These are phyloP conservation scores for Pseudocercospora cruenta DNA, from an alignment of 2,329 filamentous ascomycete genomes.

Conservation along the genomic window DNA sequence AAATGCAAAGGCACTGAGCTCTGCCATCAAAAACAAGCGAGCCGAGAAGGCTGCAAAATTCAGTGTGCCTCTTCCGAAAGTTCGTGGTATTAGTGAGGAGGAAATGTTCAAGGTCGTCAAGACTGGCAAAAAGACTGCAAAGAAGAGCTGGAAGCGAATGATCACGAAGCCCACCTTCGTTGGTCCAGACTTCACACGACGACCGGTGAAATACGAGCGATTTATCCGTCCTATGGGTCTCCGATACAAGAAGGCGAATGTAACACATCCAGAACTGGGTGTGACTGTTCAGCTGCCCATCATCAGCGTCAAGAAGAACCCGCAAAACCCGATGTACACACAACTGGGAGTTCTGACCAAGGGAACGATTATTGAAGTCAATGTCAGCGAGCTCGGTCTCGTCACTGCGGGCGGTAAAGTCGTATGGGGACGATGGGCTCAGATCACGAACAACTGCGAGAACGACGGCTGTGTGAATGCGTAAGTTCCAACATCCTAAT, in stretches of 20 bases:
- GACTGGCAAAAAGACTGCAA: slow-evolving; percentile 90
- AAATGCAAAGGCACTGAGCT: slow-evolving; percentile 74
- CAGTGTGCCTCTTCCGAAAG: slow-evolving; percentile 88
- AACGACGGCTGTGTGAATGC: slow-evolving; percentile 63
- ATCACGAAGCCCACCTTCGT: slow-evolving; percentile 81
- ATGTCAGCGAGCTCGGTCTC: slow-evolving; percentile 87
- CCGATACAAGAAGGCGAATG: slow-evolving; percentile 74
- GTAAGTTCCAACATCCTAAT: slow-evolving; percentile 1
- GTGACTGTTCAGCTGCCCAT: slow-evolving; percentile 81
- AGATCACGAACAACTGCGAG: slow-evolving; percentile 65
- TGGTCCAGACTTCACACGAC: slow-evolving; percentile 82
- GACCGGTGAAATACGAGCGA: slow-evolving; percentile 64
- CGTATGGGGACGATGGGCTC: slow-evolving; percentile 85
- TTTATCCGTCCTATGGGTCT: slow-evolving; percentile 75
- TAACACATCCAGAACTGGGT: slow-evolving; percentile 74
- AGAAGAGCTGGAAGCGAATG: slow-evolving; percentile 79
- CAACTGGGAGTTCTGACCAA: slow-evolving; percentile 88
- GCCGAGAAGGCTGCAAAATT: slow-evolving; percentile 94
- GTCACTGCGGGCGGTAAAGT: slow-evolving; percentile 92
- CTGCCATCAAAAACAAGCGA: slow-evolving; percentile 93
- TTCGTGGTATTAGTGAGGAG: slow-evolving; percentile 89
- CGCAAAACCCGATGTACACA: slow-evolving; percentile 87
- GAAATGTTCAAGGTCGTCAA: slow-evolving; percentile 98
- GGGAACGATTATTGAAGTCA: slow-evolving; percentile 86
- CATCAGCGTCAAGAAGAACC: slow-evolving; percentile 76